Evolutionary conservation across 805 yeast genomes (phyloP).

Genomic region (Grigorovia jiainica): DNA sequence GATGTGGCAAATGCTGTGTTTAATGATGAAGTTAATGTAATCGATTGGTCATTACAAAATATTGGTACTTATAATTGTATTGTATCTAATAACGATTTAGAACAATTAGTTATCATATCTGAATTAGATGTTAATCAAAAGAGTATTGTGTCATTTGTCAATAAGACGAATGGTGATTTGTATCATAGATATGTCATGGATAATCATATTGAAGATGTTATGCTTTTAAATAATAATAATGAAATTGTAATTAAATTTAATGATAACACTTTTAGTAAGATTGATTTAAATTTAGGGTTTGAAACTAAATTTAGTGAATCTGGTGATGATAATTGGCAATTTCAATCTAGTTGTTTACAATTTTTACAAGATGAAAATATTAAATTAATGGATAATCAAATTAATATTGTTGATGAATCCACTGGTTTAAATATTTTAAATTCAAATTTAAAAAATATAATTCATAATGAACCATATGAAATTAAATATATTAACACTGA

Average conservation of each 20-base stretch:
- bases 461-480: conserved; percentile 9
- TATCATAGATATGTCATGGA: conserved; percentile 27
- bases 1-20: conserved; percentile 28
- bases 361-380: background rate
- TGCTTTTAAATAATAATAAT: conserved; percentile 8
- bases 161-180: conserved; percentile 27
- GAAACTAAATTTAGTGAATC: background rate
- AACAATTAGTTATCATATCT: conserved; percentile 22
- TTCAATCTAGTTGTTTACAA: conserved; percentile 10
- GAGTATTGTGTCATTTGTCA: conserved; percentile 29
- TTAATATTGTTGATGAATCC: conserved; percentile 1
- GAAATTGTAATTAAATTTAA: conserved; percentile 9
- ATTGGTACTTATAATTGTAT: conserved; percentile 33
- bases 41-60: conserved; percentile 45
- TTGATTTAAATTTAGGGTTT: conserved; percentile 17
- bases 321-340: background rate
- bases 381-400: conserved; percentile 1
- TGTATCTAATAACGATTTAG: conserved; percentile 8
- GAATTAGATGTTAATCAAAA: conserved; percentile 7
- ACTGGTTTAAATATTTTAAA: background rate
- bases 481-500: conserved; percentile 15
- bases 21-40: conserved; percentile 44
- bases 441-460: too few relatives aligned
- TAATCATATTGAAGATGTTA: conserved; percentile 10
- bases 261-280: background rate